Evolutionary conservation across 345 rosid species (phyloP).

Genomic region (Citrus maxima): DNA sequence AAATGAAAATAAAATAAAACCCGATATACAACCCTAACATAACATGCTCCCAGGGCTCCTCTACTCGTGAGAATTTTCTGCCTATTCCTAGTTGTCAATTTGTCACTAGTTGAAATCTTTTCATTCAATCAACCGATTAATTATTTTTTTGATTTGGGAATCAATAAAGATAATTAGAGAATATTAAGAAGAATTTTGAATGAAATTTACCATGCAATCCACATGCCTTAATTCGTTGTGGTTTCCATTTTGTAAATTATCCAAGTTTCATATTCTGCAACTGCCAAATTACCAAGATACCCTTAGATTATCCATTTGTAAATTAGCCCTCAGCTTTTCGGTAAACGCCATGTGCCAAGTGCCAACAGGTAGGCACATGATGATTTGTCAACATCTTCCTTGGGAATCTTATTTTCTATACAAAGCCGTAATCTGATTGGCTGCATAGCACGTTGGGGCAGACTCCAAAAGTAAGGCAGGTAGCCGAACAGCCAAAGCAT

Average conservation of each 20-base stretch:
- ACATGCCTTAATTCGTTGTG: background rate
- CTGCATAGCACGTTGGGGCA: background rate
- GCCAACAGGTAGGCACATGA: background rate
- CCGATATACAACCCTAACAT: fast-evolving
- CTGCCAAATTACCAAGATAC: background rate
- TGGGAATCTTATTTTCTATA: background rate
- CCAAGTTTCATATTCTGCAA: background rate
- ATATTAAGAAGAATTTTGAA: background rate
- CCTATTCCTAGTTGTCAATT: no score
- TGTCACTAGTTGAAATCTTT: no score
- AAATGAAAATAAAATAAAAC: no score
- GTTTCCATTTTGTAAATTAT: background rate
- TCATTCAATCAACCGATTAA: no score
- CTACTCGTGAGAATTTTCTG: no score
- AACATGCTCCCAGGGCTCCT: no score
- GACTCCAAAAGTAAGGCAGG: background rate
- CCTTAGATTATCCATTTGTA: background rate
- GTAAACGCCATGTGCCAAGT: background rate
- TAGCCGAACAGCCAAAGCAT: background rate
- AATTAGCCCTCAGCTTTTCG: background rate
- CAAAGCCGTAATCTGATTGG: background rate
- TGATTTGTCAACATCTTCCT: background rate
- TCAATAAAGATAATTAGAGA: background rate
- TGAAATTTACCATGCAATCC: background rate
- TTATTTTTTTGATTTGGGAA: background rate